Conservation (phyloP, 2,329 filamentous ascomycete genomes). For the Fusarium sublunatum region DNA sequence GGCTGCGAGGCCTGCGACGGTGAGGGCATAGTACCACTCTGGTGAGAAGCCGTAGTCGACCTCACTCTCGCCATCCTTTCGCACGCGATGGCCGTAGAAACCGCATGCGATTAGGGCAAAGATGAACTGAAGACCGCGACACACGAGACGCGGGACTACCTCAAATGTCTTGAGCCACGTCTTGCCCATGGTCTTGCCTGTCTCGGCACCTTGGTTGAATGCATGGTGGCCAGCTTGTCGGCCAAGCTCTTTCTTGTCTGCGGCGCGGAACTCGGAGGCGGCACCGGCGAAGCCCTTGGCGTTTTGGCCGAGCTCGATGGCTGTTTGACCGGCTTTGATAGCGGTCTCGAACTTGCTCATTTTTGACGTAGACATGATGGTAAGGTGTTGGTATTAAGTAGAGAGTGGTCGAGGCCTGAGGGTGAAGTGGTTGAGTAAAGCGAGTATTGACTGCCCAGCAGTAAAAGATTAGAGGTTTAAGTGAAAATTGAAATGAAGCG, state of each 20-base stretch:
- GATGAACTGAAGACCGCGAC: constrained; percentile 76
- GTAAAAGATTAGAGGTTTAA: constrained; percentile 15
- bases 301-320: constrained; percentile 49
- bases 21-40: constrained; percentile 73
- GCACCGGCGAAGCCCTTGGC: constrained; percentile 45
- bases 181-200: constrained; percentile 57
- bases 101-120: constrained; percentile 75
- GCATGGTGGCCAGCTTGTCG: constrained; percentile 49
- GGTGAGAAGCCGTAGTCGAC: constrained; percentile 56
- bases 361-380: constrained; percentile 2
- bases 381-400: not conserved
- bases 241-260: constrained; percentile 51
- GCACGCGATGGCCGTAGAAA: constrained; percentile 71
- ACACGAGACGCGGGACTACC: constrained; percentile 60
- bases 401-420: too few species aligned
- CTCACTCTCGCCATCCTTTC: constrained; percentile 53
- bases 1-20: constrained; percentile 66
- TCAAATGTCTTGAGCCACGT: constrained; percentile 60
- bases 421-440: not conserved
- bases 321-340: constrained; percentile 51
- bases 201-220: constrained; percentile 51
- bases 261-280: constrained; percentile 47
- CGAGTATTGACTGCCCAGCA: constrained; percentile 36
- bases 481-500: constrained; percentile 3
- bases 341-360: constrained; percentile 49